Evolutionary conservation across 2,329 filamentous ascomycete species (phyloP).

Genomic region (Phoma sp.): DNA sequence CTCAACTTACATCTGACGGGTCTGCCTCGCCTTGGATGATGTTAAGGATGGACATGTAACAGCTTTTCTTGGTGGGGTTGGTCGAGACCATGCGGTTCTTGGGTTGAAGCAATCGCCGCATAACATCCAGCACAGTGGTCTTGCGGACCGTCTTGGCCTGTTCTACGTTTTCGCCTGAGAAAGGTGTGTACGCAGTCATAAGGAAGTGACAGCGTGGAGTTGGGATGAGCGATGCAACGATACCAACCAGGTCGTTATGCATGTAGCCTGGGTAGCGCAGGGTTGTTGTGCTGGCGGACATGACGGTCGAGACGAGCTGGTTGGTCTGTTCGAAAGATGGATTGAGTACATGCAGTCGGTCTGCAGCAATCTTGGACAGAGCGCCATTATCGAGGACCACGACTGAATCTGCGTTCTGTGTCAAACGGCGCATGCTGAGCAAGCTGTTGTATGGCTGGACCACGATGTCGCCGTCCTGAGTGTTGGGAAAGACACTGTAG

Average conservation of each 20-base stretch:
- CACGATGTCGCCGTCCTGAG: conserved; percentile 87
- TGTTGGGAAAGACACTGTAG: conserved; percentile 98
- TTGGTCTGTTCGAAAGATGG: conserved; percentile 98
- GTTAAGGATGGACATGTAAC: conserved; percentile 98
- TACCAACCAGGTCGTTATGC: conserved; percentile 99
- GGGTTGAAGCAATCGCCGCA: conserved; percentile 91
- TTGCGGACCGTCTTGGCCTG: conserved; percentile 98
- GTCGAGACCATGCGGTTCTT: conserved; percentile 99
- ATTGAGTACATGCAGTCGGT: conserved; percentile 91
- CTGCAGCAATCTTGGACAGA: conserved; percentile 89
- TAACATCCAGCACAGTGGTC: conserved; percentile 96
- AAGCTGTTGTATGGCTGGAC: conserved; percentile 99
- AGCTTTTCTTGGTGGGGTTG: conserved; percentile 93
- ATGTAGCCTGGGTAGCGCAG: conserved; percentile 98
- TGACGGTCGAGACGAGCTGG: conserved; percentile 92
- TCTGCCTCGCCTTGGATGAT: conserved; percentile 99
- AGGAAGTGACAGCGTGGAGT: conserved; percentile 97
- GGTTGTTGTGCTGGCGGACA: conserved; percentile 97
- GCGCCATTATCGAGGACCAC: conserved; percentile 97
- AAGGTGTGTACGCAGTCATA: conserved; percentile 97
- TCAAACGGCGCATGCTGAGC: conserved; percentile 86
- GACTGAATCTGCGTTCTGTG: conserved; percentile 96
- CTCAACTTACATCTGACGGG: conserved; percentile 77
- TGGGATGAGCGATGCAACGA: conserved; percentile 92
- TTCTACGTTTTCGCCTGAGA: conserved; percentile 94